phyloP scores from a whole-genome alignment of 1,284 basidiomycete species.

The Paramarasmius palmivorus region DNA sequence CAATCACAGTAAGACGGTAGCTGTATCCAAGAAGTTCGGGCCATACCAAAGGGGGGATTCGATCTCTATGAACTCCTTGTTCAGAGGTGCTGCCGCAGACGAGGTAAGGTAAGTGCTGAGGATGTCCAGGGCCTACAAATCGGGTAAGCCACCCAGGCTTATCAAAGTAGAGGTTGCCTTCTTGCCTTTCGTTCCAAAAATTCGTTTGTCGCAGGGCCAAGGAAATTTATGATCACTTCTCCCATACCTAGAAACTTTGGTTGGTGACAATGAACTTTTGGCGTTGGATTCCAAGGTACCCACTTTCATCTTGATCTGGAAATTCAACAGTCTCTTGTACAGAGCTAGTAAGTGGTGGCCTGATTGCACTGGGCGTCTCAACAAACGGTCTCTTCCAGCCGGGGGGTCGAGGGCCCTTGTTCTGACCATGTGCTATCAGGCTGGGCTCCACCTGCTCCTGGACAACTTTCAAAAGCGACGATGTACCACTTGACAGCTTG shows the following conservation, averaged over 20 bases:
- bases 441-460: constrained; percentile 82
- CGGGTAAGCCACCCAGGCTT: not conserved
- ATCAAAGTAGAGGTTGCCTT: constrained; percentile 3
- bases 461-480: constrained; percentile 72
- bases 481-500: constrained; percentile 72
- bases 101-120: constrained; percentile 90
- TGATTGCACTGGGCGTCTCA: constrained; percentile 78
- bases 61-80: constrained; percentile 92
- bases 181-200: constrained; percentile 76
- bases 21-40: not conserved
- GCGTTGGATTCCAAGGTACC: constrained; percentile 15
- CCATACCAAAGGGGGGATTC: constrained; percentile 83
- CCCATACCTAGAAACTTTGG: constrained; percentile 54
- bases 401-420: constrained; percentile 62
- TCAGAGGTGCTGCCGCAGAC: constrained; percentile 86
- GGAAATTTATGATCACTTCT: constrained; percentile 80
- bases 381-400: constrained; percentile 96
- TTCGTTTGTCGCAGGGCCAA: constrained; percentile 76
- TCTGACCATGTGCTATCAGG: constrained; percentile 74
- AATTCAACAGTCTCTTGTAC: constrained; percentile 81
- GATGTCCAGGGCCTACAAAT: constrained; percentile 75
- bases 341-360: constrained; percentile 57
- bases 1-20: not conserved
- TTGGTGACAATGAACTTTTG: constrained; percentile 6
- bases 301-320: constrained; percentile 96